Conservation (phyloP, 495 filamentous ascomycete genomes). For the Penicillium verhagenii region DNA sequence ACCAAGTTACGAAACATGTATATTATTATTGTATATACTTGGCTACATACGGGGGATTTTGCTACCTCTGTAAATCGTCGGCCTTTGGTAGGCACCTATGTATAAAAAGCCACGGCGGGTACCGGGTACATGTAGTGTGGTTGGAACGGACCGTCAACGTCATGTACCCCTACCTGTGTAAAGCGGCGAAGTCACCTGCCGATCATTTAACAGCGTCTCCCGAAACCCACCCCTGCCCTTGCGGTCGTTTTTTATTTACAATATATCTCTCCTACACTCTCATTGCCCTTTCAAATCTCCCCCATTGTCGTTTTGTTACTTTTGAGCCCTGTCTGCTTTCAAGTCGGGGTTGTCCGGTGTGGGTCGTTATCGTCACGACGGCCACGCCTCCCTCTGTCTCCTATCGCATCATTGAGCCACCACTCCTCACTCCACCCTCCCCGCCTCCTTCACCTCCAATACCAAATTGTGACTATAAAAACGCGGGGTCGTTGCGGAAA, state of each 20-base stretch:
- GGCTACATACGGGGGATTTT: constrained; percentile 7
- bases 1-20: no score
- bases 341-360: constrained; percentile 9
- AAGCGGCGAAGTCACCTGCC: constrained; percentile 31
- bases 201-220: constrained; percentile 17
- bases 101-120: constrained; percentile 2
- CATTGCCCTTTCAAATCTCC: background rate
- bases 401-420: constrained; percentile 20
- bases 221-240: constrained; percentile 7
- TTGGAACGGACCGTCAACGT: constrained; percentile 8
- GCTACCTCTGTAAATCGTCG: background rate
- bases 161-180: constrained; percentile 24
- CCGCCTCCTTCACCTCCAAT: constrained; percentile 1
- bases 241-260: background rate
- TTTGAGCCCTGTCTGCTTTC: constrained; percentile 3
- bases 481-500: background rate
- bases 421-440: constrained; percentile 6
- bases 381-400: constrained; percentile 14
- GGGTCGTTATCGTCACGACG: constrained; percentile 26
- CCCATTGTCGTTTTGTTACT: background rate
- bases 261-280: background rate
- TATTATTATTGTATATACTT: no score
- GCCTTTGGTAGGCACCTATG: background rate
- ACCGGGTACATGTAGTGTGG: constrained; percentile 12
- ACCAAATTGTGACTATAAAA: background rate